Percentiles rank a stretch among this genome's conserved stretches.
Evolutionary conservation across 2,329 filamentous ascomycete genomes (phyloP).

Genomic region (Clarireedia paspali): DNA sequence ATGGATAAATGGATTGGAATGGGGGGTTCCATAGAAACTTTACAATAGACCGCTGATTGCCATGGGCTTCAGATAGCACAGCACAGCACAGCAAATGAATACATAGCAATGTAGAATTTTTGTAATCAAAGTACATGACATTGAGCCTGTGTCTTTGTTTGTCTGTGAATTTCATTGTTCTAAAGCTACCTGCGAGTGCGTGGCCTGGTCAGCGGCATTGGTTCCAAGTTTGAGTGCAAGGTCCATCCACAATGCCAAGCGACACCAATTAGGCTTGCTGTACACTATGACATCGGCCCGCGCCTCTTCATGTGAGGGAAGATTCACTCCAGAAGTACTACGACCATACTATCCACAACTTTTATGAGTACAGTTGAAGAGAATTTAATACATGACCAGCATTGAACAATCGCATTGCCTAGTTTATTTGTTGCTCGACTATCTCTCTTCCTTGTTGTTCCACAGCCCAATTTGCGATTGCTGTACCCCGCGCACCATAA

Average conservation of each 20-base stretch:
- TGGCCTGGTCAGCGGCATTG: not conserved
- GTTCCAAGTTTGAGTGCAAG: not conserved
- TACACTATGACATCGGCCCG: constrained; percentile 4
- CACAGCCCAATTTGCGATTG: no score
- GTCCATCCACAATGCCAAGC: constrained; percentile 1
- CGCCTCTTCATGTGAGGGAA: not conserved
- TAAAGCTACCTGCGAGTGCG: no score
- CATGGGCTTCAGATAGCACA: not conserved
- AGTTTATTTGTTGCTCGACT: no score
- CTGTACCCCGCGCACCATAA: constrained; percentile 14
- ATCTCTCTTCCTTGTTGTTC: no score
- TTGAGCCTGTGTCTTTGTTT: not conserved
- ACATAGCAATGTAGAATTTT: not conserved
- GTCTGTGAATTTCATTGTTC: not conserved
- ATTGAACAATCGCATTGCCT: no score
- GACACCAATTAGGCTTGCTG: not conserved
- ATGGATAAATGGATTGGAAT: constrained; percentile 16
- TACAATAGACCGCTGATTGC: constrained; percentile 8
- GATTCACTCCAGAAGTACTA: constrained; percentile 2
- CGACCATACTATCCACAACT: not conserved
- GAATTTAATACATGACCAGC: not conserved
- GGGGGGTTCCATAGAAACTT: constrained; percentile 3
- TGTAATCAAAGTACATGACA: not conserved
- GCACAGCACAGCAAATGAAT: not conserved
- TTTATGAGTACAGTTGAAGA: constrained; percentile 4